Percentiles rank a stretch among this genome's conserved stretches.
phyloP scores from a whole-genome alignment of 106 monocot species.

The Agapanthus africanus region DNA sequence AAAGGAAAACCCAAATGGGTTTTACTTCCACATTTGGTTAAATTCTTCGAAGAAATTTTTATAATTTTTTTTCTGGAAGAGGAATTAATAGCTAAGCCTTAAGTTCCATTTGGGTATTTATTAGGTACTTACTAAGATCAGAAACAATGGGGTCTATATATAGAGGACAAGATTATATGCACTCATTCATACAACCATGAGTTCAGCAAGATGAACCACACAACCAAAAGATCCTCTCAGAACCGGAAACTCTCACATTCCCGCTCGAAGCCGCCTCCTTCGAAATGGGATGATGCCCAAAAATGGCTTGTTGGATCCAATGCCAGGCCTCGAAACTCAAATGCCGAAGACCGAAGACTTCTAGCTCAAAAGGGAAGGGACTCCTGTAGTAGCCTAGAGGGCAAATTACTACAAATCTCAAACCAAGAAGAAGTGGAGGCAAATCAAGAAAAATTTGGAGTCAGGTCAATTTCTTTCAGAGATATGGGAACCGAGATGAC shows the following conservation, averaged over 20 bases:
- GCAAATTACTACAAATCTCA: neutral
- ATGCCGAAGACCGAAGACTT: constrained; percentile 61
- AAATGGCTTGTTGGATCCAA: constrained; percentile 65
- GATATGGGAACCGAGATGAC: constrained; percentile 93
- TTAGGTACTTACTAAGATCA: too few species aligned
- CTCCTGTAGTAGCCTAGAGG: constrained; percentile 67
- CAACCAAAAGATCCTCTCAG: too few species aligned
- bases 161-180: too few species aligned
- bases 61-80: too few species aligned
- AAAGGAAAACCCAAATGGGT: too few species aligned
- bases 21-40: too few species aligned
- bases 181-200: too few species aligned
- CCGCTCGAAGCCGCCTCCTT: constrained; percentile 55
- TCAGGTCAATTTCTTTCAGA: constrained; percentile 55
- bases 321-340: constrained; percentile 48
- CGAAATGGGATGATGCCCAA: constrained; percentile 93
- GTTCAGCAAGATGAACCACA: too few species aligned
- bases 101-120: too few species aligned
- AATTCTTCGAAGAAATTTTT: too few species aligned
- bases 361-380: constrained; percentile 40
- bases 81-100: too few species aligned
- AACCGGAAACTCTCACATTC: constrained; percentile 22
- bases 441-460: constrained; percentile 65
- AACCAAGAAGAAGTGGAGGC: constrained; percentile 22
- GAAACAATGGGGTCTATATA: too few species aligned